Conservation (phyloP, 2,329 filamentous ascomycete species). For the Aspergillus aculeatus region DNA sequence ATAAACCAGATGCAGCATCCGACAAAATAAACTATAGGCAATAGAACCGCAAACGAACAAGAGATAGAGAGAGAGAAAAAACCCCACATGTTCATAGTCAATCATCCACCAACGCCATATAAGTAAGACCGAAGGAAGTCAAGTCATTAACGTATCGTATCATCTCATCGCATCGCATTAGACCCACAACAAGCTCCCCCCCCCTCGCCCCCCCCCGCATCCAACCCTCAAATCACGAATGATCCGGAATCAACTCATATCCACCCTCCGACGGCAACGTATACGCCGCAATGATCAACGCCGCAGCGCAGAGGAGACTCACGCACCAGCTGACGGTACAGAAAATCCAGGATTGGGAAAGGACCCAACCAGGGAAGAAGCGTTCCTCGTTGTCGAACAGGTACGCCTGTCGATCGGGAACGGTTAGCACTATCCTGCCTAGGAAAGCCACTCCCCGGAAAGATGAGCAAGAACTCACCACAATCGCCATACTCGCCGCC, state of each 20-base stretch:
- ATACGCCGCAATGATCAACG: conserved; percentile 65
- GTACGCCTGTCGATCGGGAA: conserved; percentile 60
- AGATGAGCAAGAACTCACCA: conserved; percentile 64
- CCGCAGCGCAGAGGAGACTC: conserved; percentile 53
- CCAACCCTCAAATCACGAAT: conserved; percentile 14
- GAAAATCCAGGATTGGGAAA: conserved; percentile 77
- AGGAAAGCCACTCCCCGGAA: not conserved
- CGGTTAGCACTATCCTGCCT: conserved; percentile 7
- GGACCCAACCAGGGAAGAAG: conserved; percentile 77
- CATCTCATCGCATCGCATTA: not conserved
- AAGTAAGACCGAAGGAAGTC: not conserved
- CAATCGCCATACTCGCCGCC: conserved; percentile 74
- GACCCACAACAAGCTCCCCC: too few species aligned
- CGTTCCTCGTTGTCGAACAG: conserved; percentile 79
- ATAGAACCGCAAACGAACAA: not conserved
- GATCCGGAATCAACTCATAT: conserved; percentile 71
- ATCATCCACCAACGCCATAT: conserved; percentile 1
- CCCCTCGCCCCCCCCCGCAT: too few species aligned
- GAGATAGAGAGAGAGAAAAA: not conserved
- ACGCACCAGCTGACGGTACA: conserved; percentile 62
- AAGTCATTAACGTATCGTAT: conserved; percentile 1
- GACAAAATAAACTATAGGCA: not conserved
- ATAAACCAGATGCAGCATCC: not conserved
- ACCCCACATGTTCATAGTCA: not conserved
- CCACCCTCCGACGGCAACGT: conserved; percentile 77